These are phyloP conservation scores for Furcasterigmium furcatum DNA, from an alignment of 2,329 filamentous ascomycete species.

Conservation along the genomic window DNA sequence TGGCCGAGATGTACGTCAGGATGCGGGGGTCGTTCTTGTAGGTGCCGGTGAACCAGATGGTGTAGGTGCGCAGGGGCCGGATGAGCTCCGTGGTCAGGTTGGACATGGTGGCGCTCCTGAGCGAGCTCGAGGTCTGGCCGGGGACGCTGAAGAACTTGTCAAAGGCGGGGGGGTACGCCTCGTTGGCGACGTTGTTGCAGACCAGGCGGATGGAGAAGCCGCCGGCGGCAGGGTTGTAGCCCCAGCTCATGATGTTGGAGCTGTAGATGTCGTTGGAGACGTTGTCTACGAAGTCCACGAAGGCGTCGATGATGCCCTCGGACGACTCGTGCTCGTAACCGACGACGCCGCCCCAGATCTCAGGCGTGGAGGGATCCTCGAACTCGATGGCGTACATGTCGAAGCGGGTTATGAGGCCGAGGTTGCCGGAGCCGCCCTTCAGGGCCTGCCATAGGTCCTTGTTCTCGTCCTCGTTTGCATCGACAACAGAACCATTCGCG, in stretches of 20 bases:
- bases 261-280: slow-evolving; percentile 26
- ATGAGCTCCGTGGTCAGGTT: slow-evolving; percentile 23
- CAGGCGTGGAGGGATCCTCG: slow-evolving; percentile 17
- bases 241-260: slow-evolving; percentile 25
- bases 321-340: slow-evolving; percentile 17
- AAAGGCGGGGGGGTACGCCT: slow-evolving; percentile 21
- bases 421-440: slow-evolving; percentile 44
- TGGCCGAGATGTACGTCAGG: slow-evolving; percentile 25
- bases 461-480: slow-evolving; percentile 33
- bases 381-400: slow-evolving; percentile 27
- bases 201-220: slow-evolving; percentile 20
- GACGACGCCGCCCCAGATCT: slow-evolving; percentile 26
- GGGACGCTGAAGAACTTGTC: slow-evolving; percentile 13
- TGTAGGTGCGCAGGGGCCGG: slow-evolving; percentile 18
- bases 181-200: slow-evolving; percentile 20
- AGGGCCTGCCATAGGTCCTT: slow-evolving; percentile 42
- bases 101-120: slow-evolving; percentile 14
- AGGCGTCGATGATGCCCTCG: slow-evolving; percentile 20
- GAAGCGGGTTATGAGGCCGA: slow-evolving; percentile 32
- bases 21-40: slow-evolving; percentile 31
- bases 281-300: slow-evolving; percentile 26
- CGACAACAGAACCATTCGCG: slow-evolving; percentile 36
- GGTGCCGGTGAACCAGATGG: slow-evolving; percentile 27
- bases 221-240: slow-evolving; percentile 22
- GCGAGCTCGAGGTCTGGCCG: slow-evolving; percentile 16